A percentile compares a stretch with the other conserved stretches of the same genome.
These are phyloP conservation scores for Neurospora sp. DNA, from an alignment of 495 filamentous ascomycete species.

Conservation along the genomic window DNA sequence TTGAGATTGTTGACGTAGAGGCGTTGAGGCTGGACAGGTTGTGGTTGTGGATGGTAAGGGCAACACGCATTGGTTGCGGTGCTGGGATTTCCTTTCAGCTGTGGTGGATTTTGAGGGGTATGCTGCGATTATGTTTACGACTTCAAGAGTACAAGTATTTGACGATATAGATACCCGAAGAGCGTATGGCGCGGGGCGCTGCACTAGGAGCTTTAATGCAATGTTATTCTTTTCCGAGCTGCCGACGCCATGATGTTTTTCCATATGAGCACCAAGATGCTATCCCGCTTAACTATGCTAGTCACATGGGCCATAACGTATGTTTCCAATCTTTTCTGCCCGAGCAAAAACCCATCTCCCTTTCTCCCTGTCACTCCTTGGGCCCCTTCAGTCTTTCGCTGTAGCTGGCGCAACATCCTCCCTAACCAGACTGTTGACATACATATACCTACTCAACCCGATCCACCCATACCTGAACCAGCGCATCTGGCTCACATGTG, in stretches of 20 bases:
- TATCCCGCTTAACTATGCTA: not conserved
- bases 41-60: not conserved
- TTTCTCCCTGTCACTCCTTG: not conserved
- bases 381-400: not conserved
- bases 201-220: not conserved
- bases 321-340: not conserved
- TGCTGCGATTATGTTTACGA: not conserved
- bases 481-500: constrained; percentile 91
- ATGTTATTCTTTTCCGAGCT: not conserved
- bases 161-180: not conserved
- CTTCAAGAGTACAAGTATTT: not conserved
- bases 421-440: constrained; percentile 72
- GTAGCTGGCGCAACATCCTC: not conserved
- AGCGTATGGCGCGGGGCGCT: no score
- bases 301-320: not conserved
- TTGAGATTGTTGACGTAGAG: not conserved
- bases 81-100: not conserved
- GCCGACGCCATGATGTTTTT: not conserved
- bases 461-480: constrained; percentile 99
- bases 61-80: not conserved
- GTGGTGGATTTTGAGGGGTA: not conserved
- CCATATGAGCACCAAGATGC: no score
- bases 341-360: not conserved
- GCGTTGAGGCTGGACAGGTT: not conserved
- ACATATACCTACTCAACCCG: constrained; percentile 82